These are phyloP conservation scores for Smithsoniella earleae DNA, from an alignment of 163 green algal species.

Conservation along the genomic window DNA sequence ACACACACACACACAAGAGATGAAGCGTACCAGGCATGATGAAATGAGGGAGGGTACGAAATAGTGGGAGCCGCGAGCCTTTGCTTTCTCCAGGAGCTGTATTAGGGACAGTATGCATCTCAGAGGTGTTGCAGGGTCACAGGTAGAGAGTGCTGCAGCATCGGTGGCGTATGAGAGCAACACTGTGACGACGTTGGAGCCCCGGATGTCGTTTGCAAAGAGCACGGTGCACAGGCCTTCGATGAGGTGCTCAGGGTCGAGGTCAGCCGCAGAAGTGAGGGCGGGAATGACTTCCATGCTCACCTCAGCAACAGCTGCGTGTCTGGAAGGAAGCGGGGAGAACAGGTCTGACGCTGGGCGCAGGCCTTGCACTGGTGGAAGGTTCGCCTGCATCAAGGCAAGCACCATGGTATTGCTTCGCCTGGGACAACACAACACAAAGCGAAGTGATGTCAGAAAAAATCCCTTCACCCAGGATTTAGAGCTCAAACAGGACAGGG, in stretches of 20 bases:
- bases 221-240: neutral
- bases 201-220: neutral
- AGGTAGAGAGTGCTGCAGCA: neutral
- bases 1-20: too few species aligned
- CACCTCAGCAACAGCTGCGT: neutral
- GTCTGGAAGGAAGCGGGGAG: neutral
- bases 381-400: neutral
- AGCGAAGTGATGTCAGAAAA: too few species aligned
- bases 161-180: neutral
- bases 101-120: neutral
- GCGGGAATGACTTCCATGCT: neutral
- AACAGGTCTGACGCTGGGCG: neutral
- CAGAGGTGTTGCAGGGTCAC: neutral
- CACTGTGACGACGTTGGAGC: neutral
- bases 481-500: too few species aligned
- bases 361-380: neutral
- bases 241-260: neutral
- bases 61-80: neutral
- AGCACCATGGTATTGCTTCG: too few species aligned
- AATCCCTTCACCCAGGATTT: too few species aligned
- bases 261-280: too few species aligned
- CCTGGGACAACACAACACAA: too few species aligned
- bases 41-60: neutral
- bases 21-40: neutral
- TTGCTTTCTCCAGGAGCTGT: neutral